Evolutionary conservation across 108 stramenopile species (phyloP), one percentile per base, ranked within the genome.

Genomic region (Aurantiochytrium sp.): DNA sequence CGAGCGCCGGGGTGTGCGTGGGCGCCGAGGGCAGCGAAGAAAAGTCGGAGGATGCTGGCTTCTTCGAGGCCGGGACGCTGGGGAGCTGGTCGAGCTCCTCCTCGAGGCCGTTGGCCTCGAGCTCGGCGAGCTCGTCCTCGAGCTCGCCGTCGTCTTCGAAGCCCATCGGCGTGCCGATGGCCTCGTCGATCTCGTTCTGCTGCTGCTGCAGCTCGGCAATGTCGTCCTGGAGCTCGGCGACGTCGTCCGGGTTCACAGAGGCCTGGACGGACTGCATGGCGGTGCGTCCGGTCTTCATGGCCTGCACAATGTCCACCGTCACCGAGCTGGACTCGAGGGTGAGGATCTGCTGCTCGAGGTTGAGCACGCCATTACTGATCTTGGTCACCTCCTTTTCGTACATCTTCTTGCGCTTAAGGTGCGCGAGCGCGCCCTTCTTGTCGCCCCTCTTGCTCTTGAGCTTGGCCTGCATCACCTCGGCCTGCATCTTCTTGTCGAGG

Each of bases 141-240:
- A 81, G 73, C 45, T 81, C 73, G 3, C 45, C 73, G 1, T 81
- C 73, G 1, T 81, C 73, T 17, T 81, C 36, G 42, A 81, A 48
- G 39, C 73, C 73, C 73, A 81, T 41, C 10, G 73, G 73, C 73
- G 42, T 2, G 39, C 42, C 39, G 24, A 81, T 81, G 42, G 3
- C 73, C 6, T 81, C 73, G 39, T 81, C 73, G 73, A 81, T 81
- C 39, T 81, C 42, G 39, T 48, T 42, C 73, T 81, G 73, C 73
- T 81, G 73, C 42, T 81, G 42, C 45, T 81, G 73, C 42, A 81
- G 45, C 42, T 81, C 73, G 45, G 73, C 73, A 81, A 81, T 81
- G n/a, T 81, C 73, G 45, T 81, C 73, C 45, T 81, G 73, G 6
- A 81, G 24, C n/a, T 81, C 73, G n/a, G 73, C 73, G 45, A 81